A percentile compares a stretch with the other conserved stretches of the same genome.
These are phyloP conservation scores for Trichoderma atrobrunneum DNA, from an alignment of 2,329 filamentous ascomycete species.

Conservation along the genomic window DNA sequence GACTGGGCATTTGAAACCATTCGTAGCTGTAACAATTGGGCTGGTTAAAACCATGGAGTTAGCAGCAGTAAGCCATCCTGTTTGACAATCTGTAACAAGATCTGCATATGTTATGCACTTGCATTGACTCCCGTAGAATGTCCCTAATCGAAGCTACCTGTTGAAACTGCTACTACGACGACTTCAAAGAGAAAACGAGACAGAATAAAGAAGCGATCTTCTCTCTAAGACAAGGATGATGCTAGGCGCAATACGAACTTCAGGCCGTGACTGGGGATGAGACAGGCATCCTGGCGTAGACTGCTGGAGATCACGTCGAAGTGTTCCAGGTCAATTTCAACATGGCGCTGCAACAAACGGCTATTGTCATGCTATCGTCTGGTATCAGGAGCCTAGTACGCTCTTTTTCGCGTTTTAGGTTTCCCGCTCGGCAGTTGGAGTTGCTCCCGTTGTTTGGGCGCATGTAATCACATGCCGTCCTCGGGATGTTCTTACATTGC, in stretches of 20 bases:
- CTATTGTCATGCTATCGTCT: not conserved
- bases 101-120: not conserved
- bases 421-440: not conserved
- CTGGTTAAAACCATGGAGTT: not conserved
- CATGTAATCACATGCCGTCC: not conserved
- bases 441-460: not conserved
- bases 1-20: not conserved
- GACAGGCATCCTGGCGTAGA: not conserved
- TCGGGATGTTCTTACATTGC: not conserved
- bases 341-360: not conserved
- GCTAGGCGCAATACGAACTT: not conserved
- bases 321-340: constrained; percentile 8
- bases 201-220: not conserved
- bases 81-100: not conserved
- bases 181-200: not conserved
- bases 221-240: not conserved
- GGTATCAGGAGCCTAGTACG: not conserved
- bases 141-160: not conserved
- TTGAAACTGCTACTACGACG: not conserved
- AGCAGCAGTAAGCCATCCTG: not conserved
- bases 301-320: not conserved
- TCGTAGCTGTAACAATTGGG: not conserved
- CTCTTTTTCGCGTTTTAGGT: not conserved
- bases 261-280: not conserved
- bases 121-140: not conserved